phyloP scores from a whole-genome alignment of 768 basidiomycete genomes.

The Grammothele lineata region DNA sequence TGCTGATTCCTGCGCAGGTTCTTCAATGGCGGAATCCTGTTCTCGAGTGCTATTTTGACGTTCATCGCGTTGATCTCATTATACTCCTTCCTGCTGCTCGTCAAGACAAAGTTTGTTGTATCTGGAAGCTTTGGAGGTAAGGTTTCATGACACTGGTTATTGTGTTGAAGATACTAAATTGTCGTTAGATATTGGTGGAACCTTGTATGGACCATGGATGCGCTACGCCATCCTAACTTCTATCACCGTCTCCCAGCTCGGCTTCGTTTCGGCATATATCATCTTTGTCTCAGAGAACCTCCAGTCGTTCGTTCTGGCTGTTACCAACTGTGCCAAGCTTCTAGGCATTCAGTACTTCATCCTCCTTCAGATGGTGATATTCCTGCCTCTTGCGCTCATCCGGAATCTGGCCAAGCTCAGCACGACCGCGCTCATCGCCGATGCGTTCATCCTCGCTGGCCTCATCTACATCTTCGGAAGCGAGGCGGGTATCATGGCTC shows the following conservation, averaged over 20 bases:
- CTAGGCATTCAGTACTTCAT: slow-evolving; percentile 80
- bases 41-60: slow-evolving; percentile 74
- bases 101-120: slow-evolving; percentile 83
- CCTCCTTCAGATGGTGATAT: slow-evolving; percentile 75
- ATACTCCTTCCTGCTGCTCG: slow-evolving; percentile 89
- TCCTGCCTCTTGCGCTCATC: slow-evolving; percentile 85
- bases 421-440: slow-evolving; percentile 87
- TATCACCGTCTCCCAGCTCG: slow-evolving; percentile 85
- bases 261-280: slow-evolving; percentile 87
- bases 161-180: not conserved
- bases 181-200: slow-evolving; percentile 81
- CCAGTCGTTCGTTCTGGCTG: slow-evolving; percentile 76
- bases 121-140: slow-evolving; percentile 91
- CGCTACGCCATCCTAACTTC: slow-evolving; percentile 83
- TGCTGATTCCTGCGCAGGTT: slow-evolving; percentile 59
- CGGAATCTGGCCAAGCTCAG: slow-evolving; percentile 95
- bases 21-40: slow-evolving; percentile 91
- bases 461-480: slow-evolving; percentile 83
- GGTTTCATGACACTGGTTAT: slow-evolving; percentile 18
- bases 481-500: slow-evolving; percentile 66
- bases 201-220: slow-evolving; percentile 91
- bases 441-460: slow-evolving; percentile 91
- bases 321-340: slow-evolving; percentile 67
- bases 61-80: slow-evolving; percentile 84
- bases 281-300: slow-evolving; percentile 95